Evolutionary conservation across 495 filamentous ascomycete genomes (phyloP).

Genomic region (Podospora pseudocomata): DNA sequence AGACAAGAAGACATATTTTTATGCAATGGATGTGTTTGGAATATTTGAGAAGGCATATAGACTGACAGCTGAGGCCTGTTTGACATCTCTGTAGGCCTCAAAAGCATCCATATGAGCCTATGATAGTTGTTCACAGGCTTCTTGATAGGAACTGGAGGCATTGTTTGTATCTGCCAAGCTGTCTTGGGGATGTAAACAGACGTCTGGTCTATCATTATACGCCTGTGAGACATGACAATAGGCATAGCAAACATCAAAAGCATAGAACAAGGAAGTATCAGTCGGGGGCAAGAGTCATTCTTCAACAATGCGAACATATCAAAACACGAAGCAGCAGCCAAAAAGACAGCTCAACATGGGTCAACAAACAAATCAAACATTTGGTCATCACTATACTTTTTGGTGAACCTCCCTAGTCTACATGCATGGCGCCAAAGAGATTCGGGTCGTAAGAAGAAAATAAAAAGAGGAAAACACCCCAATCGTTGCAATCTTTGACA

Average conservation of each 20-base stretch:
- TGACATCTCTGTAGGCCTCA: too few relatives aligned
- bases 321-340: not conserved
- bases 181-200: not conserved
- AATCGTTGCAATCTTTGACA: conserved; percentile 36
- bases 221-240: not conserved
- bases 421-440: conserved; percentile 44
- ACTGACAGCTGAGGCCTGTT: too few relatives aligned
- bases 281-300: not conserved
- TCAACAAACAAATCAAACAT: conserved; percentile 1
- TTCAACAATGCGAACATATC: not conserved
- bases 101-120: too few relatives aligned
- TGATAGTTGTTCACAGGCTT: not conserved
- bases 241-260: not conserved
- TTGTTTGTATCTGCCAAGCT: not conserved
- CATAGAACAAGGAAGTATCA: not conserved
- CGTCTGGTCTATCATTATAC: not conserved
- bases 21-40: too few relatives aligned
- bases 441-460: conserved; percentile 32
- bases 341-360: not conserved
- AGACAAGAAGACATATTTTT: too few relatives aligned
- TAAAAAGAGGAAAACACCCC: conserved; percentile 32
- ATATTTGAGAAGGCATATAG: too few relatives aligned
- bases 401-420: conserved; percentile 44
- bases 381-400: conserved; percentile 20
- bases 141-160: not conserved